A percentile compares a stretch with the other conserved stretches of the same genome.
Conservation (phyloP, 768 basidiomycete species). For the Suillus clintonianus region DNA sequence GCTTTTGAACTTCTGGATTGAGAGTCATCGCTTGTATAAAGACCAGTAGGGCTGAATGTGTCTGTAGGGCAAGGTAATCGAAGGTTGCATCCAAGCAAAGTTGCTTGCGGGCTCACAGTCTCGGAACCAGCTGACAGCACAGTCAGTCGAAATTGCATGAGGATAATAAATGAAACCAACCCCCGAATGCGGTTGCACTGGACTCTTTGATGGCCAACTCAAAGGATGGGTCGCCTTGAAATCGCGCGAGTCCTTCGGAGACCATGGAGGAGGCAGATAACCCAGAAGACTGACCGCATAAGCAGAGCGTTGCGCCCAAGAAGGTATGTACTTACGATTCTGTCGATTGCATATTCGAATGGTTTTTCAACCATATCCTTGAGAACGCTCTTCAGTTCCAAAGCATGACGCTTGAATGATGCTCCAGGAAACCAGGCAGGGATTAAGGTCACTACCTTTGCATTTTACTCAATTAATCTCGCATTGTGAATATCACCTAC, state of each 20-base stretch:
- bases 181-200: conserved; percentile 10
- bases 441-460: conserved; percentile 40
- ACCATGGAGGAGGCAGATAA: conserved; percentile 40
- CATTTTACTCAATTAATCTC: not conserved
- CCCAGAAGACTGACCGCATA: conserved; percentile 27
- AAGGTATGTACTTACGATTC: conserved; percentile 4
- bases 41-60: conserved; percentile 5
- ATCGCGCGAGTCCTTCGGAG: conserved; percentile 3
- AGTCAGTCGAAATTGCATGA: not conserved
- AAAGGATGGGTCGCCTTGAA: not conserved
- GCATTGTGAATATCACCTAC: conserved; percentile 30
- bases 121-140: conserved; percentile 2
- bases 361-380: conserved; percentile 14
- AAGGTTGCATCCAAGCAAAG: not conserved
- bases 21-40: conserved; percentile 19
- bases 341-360: conserved; percentile 8
- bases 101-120: conserved; percentile 2
- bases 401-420: conserved; percentile 43
- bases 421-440: conserved; percentile 51
- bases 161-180: not conserved
- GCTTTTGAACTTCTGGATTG: conserved; percentile 10
- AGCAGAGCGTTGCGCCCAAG: not conserved
- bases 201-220: conserved; percentile 11
- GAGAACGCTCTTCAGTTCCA: conserved; percentile 34
- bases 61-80: conserved; percentile 3